Conservation (phyloP, 1,139 yeast genomes). For the Hemisphaericaspora xylanilytica region DNA sequence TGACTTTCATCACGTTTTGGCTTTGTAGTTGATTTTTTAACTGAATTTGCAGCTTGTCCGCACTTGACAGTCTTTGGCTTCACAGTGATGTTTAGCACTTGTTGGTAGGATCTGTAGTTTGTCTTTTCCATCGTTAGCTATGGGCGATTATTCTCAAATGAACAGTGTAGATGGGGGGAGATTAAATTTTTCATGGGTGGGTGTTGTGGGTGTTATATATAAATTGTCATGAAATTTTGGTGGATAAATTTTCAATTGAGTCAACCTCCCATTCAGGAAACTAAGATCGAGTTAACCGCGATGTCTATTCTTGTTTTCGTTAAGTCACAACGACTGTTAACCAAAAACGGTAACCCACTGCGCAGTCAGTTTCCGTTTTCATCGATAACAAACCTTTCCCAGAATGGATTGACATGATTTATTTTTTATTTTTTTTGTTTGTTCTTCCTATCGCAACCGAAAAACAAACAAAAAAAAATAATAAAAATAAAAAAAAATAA, state of each 20-base stretch:
- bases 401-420: background rate
- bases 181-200: too few relatives aligned
- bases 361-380: conserved; percentile 3
- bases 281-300: conserved; percentile 9
- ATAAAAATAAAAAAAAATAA: too few relatives aligned
- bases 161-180: too few relatives aligned
- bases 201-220: background rate
- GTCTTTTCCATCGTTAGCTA: conserved; percentile 9
- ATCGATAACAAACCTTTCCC: background rate
- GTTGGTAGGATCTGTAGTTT: conserved; percentile 41
- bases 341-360: conserved; percentile 6
- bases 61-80: conserved; percentile 18
- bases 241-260: background rate
- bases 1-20: conserved; percentile 16
- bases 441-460: too few relatives aligned
- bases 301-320: conserved; percentile 2
- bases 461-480: too few relatives aligned
- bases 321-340: conserved; percentile 6
- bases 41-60: conserved; percentile 12
- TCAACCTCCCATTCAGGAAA: conserved; percentile 6
- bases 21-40: conserved; percentile 18
- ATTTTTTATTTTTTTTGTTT: background rate
- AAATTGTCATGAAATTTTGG: background rate
- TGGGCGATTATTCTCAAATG: too few relatives aligned
- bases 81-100: conserved; percentile 37